Conservation (phyloP, 1,284 basidiomycete species). For the Leccinum ponderosum region DNA sequence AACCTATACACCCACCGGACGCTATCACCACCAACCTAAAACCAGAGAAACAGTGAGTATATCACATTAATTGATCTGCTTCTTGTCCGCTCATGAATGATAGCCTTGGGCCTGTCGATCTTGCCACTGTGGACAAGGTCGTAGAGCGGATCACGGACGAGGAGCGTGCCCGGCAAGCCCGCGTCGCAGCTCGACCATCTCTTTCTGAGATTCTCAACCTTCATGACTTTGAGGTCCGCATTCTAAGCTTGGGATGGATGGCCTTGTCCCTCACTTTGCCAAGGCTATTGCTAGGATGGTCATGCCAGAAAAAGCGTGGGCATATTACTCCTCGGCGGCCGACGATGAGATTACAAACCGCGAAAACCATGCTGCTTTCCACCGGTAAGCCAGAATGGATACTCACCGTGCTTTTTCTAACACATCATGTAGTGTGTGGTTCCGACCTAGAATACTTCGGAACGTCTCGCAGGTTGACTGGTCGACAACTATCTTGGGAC, state of each 20-base stretch:
- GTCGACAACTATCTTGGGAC: slow-evolving; percentile 78
- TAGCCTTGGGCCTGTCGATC: slow-evolving; percentile 72
- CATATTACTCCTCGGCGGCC: slow-evolving; percentile 85
- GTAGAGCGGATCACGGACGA: slow-evolving; percentile 54
- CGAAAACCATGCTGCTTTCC: slow-evolving; percentile 88
- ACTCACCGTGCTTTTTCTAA: background rate
- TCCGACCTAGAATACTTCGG: slow-evolving; percentile 85
- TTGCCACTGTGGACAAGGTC: slow-evolving; percentile 57
- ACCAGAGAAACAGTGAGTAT: slow-evolving; percentile 67
- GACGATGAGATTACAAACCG: slow-evolving; percentile 88
- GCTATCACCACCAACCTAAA: slow-evolving; percentile 84
- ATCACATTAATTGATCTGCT: no score
- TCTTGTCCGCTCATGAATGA: slow-evolving; percentile 5
- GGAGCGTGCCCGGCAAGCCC: slow-evolving; percentile 59
- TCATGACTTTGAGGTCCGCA: slow-evolving; percentile 86
- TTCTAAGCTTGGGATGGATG: background rate
- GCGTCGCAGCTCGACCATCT: slow-evolving; percentile 58
- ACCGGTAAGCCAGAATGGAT: slow-evolving; percentile 50
- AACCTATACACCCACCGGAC: slow-evolving; percentile 87
- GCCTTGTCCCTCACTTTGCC: slow-evolving; percentile 3
- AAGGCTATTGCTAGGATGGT: slow-evolving; percentile 72
- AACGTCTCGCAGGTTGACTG: slow-evolving; percentile 84
- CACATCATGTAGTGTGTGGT: slow-evolving; percentile 74
- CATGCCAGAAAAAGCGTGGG: slow-evolving; percentile 84
- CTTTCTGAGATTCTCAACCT: slow-evolving; percentile 82